These are phyloP conservation scores for Daldinia childiae DNA, from an alignment of 495 filamentous ascomycete genomes.

Conservation along the genomic window DNA sequence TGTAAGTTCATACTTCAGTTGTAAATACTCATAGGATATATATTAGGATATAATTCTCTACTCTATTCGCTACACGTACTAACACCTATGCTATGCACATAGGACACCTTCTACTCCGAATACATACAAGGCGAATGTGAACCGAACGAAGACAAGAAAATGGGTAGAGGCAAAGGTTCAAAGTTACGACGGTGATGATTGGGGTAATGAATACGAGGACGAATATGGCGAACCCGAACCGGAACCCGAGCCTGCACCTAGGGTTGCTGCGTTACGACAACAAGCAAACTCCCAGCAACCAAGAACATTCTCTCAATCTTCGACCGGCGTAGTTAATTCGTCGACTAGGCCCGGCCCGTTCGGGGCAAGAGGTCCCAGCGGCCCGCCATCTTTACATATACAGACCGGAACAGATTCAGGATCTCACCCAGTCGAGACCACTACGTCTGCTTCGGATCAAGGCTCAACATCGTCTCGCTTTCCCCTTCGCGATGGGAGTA, in stretches of 20 bases:
- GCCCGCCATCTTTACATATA: constrained; percentile 36
- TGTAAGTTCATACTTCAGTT: constrained; percentile 25
- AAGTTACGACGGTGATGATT: constrained; percentile 93
- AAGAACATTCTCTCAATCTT: constrained; percentile 40
- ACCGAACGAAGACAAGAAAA: constrained; percentile 89
- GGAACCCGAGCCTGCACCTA: constrained; percentile 49
- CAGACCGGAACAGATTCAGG: constrained; percentile 28
- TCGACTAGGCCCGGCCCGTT: constrained; percentile 15
- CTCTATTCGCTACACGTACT: constrained; percentile 12
- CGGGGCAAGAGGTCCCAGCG: constrained; percentile 22
- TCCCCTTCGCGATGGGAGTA: constrained; percentile 69
- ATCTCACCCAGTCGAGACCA: background rate
- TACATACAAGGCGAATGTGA: constrained; percentile 76
- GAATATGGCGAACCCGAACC: constrained; percentile 70
- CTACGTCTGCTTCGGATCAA: constrained; percentile 32
- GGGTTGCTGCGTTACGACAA: constrained; percentile 34
- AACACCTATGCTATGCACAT: constrained; percentile 10
- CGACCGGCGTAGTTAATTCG: constrained; percentile 4
- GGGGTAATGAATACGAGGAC: constrained; percentile 85
- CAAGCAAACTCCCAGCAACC: constrained; percentile 28
- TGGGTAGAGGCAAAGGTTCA: constrained; percentile 92
- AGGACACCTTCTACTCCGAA: constrained; percentile 49
- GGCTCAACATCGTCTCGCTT: constrained; percentile 51
- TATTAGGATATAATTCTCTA: background rate
- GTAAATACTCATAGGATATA: background rate